Conservation (phyloP, 257 asterid genomes). For the Nicotiana tomentosiformis region DNA sequence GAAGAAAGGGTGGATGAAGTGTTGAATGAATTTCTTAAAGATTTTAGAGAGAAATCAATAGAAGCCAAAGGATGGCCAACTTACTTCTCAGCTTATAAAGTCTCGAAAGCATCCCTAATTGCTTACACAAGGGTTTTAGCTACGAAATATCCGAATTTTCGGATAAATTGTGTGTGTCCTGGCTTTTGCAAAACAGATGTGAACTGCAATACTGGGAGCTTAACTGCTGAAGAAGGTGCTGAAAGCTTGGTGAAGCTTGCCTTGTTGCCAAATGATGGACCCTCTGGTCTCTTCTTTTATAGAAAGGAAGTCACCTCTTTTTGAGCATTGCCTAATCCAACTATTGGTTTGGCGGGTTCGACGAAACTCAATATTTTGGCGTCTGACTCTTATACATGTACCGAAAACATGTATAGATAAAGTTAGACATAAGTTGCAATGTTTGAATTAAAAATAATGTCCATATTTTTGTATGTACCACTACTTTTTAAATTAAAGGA, state of each 20-base stretch:
- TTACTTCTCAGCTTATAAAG: constrained; percentile 27
- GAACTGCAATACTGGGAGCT: constrained; percentile 30
- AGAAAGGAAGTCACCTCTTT: constrained; percentile 36
- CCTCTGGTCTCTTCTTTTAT: constrained; percentile 41
- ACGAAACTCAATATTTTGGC: too few species aligned
- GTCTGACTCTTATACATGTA: too few species aligned
- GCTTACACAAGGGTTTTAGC: constrained; percentile 55
- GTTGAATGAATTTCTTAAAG: constrained; percentile 36
- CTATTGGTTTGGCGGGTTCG: too few species aligned
- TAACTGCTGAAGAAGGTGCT: constrained; percentile 52
- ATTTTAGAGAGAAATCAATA: constrained; percentile 32
- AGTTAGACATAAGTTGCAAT: too few species aligned
- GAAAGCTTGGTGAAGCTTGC: constrained; percentile 44
- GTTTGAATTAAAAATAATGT: too few species aligned
- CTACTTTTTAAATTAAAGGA: too few species aligned
- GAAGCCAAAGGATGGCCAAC: constrained; percentile 54
- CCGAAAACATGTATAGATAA: too few species aligned
- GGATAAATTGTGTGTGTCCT: constrained; percentile 48
- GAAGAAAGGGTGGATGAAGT: constrained; percentile 47
- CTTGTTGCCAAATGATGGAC: constrained; percentile 48
- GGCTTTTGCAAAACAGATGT: constrained; percentile 53
- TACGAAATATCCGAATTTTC: constrained; percentile 20
- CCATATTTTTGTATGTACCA: too few species aligned
- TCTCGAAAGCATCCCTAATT: constrained; percentile 57
- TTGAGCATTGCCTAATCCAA: neutral